These are phyloP conservation scores for Claviceps spartinae DNA, from an alignment of 2,329 filamentous ascomycete species.

Conservation along the genomic window DNA sequence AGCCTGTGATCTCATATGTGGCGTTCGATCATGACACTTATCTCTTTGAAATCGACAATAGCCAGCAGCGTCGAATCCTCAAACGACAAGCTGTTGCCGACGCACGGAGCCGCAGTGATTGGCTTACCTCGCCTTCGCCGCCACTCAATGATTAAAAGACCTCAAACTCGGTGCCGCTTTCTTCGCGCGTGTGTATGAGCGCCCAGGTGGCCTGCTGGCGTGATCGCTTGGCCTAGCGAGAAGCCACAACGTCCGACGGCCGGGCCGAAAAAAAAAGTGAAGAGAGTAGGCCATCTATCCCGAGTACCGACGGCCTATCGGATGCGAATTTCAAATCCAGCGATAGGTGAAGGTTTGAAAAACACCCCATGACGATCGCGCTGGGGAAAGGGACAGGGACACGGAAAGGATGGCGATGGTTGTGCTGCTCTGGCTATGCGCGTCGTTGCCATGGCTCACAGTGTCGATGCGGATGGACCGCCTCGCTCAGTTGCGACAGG, in stretches of 20 bases:
- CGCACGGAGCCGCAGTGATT: not conserved
- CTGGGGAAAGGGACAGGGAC: not conserved
- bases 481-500: conserved; percentile 41
- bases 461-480: conserved; percentile 41
- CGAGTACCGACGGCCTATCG: no score
- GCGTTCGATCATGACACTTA: conserved; percentile 2
- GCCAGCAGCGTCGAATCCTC: not conserved
- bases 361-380: no score
- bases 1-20: not conserved
- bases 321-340: no score
- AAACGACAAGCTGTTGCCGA: not conserved
- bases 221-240: no score
- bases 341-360: no score
- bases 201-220: not conserved
- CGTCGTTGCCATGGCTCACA: conserved; percentile 27
- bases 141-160: not conserved
- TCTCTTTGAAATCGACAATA: not conserved
- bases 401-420: conserved; percentile 16
- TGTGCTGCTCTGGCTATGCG: conserved; percentile 14
- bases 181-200: not conserved
- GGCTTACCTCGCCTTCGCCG: not conserved
- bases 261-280: no score
- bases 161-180: not conserved
- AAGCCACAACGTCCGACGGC: no score
- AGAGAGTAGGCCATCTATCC: no score